Base-by-base conservation (phyloP, 176 grass and related monocot genomes). In the Avena eriantha region DNA sequence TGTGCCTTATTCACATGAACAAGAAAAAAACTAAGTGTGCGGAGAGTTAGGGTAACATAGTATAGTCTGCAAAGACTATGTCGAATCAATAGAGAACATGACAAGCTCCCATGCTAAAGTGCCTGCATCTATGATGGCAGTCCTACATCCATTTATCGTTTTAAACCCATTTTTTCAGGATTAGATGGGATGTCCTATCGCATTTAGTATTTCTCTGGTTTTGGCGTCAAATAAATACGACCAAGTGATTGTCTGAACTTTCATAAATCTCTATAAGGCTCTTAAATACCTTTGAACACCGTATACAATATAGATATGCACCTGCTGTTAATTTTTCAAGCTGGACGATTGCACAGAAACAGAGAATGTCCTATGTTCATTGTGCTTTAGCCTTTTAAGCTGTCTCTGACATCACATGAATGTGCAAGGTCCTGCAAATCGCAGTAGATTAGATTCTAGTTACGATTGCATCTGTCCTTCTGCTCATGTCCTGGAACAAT, bases 151-250 rank as follows among this genome's bases (percentile, higher is more conserved):
- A 2, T 63, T 77, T 51, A 18, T 43, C n/a, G 26, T 54, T 34
- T 33, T 33, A 24, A 16, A 19, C 73, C 9, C 16, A 24, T 8
- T 50, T 50, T 71, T 24, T 14, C 43, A 50, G 1, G 39, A 50
- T 61, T 59, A 73, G 47, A 33, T 12, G 21, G 17, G 53, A 8
- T 73, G 13, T 60, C 60, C 9, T 58, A 17, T n/a, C 13, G 31
- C 71, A 46, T 8, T 57, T 73, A 58, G n/a, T 73, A 57, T 86
- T 69, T 76, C 18, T 50, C 24, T 69, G 14, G 29, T 18, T 41
- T 67, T 43, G 64, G 13, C 47, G 29, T 48, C 7, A 48, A 59
- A 53, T 63, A 31, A 45, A 26, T 45, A 10, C 35, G 4, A 53
- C n/a, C 18, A 55, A 66, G 7, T 31, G 39, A 14, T 69, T 48